phyloP scores from a whole-genome alignment of 129 eudicot genomes.

The Rutidosis leptorrhynchoides region DNA sequence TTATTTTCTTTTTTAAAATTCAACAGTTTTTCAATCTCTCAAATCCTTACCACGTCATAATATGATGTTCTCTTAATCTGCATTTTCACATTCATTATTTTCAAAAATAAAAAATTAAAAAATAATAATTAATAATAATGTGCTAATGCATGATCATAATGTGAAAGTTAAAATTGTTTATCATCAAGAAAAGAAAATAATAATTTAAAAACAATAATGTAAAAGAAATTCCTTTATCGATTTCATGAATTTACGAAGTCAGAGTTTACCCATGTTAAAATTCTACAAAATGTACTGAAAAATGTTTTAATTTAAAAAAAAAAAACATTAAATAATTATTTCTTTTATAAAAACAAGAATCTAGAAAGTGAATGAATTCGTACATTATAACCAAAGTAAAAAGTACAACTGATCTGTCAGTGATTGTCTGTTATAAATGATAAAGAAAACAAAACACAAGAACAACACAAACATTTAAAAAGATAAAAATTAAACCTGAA shows the following conservation, averaged over 20 bases:
- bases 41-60: no score
- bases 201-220: no score
- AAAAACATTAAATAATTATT: no score
- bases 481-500: constrained; percentile 53
- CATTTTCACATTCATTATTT: no score
- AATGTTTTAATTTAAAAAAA: background rate
- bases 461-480: background rate
- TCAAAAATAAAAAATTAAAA: background rate
- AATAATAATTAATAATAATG: no score
- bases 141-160: no score
- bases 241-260: background rate
- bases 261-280: background rate
- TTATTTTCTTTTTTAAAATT: no score
- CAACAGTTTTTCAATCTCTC: no score
- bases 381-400: constrained; percentile 18
- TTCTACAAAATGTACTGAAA: constrained; percentile 1
- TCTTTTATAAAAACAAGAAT: no score
- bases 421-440: constrained; percentile 19
- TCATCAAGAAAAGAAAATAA: background rate
- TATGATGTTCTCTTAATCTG: no score
- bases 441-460: no score
- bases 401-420: constrained; percentile 16
- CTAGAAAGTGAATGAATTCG: constrained; percentile 13
- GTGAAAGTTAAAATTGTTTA: background rate
- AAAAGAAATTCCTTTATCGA: no score